Evolutionary conservation across 257 asterid genomes (phyloP).

Genomic region (Solanum gracilifrons): DNA sequence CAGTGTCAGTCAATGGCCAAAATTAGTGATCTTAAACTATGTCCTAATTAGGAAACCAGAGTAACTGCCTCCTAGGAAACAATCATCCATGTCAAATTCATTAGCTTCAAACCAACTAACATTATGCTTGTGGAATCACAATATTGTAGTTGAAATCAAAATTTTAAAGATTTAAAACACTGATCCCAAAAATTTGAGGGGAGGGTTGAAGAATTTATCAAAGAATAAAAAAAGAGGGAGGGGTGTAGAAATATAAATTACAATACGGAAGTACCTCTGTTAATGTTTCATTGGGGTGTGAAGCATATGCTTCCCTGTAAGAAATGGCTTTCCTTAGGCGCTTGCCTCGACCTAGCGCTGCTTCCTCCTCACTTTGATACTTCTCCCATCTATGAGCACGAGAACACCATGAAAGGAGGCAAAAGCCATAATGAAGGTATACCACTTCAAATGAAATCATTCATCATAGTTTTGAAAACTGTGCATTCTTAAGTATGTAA

Average conservation of each 20-base stretch:
- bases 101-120: background rate
- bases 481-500: background rate
- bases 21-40: background rate
- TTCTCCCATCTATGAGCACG: constrained; percentile 74
- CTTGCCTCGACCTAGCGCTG: constrained; percentile 98
- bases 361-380: constrained; percentile 84
- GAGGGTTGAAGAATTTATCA: background rate
- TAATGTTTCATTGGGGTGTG: constrained; percentile 47
- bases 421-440: background rate
- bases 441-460: background rate
- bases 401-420: constrained; percentile 3
- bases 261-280: constrained; percentile 40
- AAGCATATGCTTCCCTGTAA: constrained; percentile 77
- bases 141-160: background rate
- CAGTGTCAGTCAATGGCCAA: constrained; percentile 11
- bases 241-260: background rate
- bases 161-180: background rate
- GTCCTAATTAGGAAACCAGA: background rate
- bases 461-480: background rate
- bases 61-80: background rate
- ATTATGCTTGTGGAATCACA: background rate
- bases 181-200: background rate
- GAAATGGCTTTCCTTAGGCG: constrained; percentile 91
- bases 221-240: background rate
- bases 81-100: background rate